Base-by-base conservation (phyloP, 768 basidiomycete species). In the Termitomyces sp. region DNA sequence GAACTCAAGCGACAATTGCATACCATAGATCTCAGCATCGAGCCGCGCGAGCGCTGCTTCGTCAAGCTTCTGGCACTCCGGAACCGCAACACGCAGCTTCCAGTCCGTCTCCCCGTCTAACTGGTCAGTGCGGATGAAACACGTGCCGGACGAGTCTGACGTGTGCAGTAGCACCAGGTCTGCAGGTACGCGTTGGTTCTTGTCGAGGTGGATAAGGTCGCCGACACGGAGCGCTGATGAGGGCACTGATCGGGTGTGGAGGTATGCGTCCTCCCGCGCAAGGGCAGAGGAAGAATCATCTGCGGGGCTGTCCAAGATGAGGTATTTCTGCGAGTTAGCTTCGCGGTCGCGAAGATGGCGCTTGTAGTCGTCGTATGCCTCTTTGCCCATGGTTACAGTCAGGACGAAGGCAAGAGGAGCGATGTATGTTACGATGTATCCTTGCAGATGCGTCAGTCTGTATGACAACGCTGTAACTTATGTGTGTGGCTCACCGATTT, bases 21-120 rank as follows among this genome's bases (percentile, higher is more conserved):
- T 60, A 90, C 92, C 92, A 65, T 97, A 98, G 9, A 98, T 83
- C 63, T 94, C 92, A 0, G 93, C 97, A 60, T 93, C 88, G 26
- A 95, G 71, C 49, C 87, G 84, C 22, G 82, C 82, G 26, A 81
- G 66, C 45, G 77, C 75, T 5, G 68, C 72, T 61, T 80, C 81
- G 13, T 70, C 73, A 52, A 94, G 69, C 63, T 86, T 87, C 75
- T 97, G 94, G 45, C 87, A 89, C 26, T 87, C 81, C 2, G 88
- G 82, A 1, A 96, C 87, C 2, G 96, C 94, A 1, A 97, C 90
- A 4, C 92, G 84, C 50, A 98, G 77, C 70, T 99, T 99, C 97
- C 97, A 98, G 66, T 99, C 97, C 4, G 97, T 99, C 73, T 99
- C 97, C 44, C 97, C 97, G 62, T 99, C 97, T 29, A 99, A 79